These are phyloP conservation scores for Adansonia madagascariensis DNA, from an alignment of 441 rosid species.

Conservation along the genomic window DNA sequence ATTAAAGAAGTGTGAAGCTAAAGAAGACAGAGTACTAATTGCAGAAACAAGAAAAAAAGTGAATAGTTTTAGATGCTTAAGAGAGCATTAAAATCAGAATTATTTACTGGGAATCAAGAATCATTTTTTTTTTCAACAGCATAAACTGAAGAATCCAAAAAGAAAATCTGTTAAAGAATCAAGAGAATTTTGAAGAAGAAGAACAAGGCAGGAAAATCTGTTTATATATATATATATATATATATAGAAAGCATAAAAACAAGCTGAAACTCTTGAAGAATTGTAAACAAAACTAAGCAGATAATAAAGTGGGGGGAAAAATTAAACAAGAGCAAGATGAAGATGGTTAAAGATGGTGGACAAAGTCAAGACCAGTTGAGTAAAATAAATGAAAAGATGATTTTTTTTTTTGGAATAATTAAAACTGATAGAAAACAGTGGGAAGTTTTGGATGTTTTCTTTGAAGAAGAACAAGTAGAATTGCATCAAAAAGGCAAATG, in stretches of 20 bases:
- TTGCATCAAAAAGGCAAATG: neutral
- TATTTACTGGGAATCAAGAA: slow-evolving; percentile 36
- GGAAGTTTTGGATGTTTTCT: slow-evolving; percentile 31
- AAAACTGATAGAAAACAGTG: slow-evolving; percentile 27
- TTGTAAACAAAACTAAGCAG: slow-evolving; percentile 3
- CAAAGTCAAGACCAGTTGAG: slow-evolving; percentile 24
- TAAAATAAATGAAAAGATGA: neutral
- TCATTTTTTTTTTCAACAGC: slow-evolving; percentile 27
- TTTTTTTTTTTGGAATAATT: slow-evolving; percentile 27
- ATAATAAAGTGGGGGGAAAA: slow-evolving; percentile 14
- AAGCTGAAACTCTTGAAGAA: slow-evolving; percentile 9
- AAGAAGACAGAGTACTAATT: slow-evolving; percentile 3
- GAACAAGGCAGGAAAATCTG: slow-evolving; percentile 22
- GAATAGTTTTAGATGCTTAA: slow-evolving; percentile 30
- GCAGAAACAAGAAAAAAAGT: neutral
- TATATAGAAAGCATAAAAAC: neutral
- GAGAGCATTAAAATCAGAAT: slow-evolving; percentile 27
- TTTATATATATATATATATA: neutral
- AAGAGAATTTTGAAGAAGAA: slow-evolving; percentile 46
- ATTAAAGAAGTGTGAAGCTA: neutral
- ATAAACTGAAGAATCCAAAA: slow-evolving; percentile 48
- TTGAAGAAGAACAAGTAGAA: slow-evolving; percentile 29
- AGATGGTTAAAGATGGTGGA: slow-evolving; percentile 12
- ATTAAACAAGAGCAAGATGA: neutral
- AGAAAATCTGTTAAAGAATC: slow-evolving; percentile 44